Percentiles rank a stretch among this genome's conserved stretches.
These are phyloP conservation scores for Metarhizium robertsii DNA, from an alignment of 2,329 filamentous ascomycete genomes.

Conservation along the genomic window DNA sequence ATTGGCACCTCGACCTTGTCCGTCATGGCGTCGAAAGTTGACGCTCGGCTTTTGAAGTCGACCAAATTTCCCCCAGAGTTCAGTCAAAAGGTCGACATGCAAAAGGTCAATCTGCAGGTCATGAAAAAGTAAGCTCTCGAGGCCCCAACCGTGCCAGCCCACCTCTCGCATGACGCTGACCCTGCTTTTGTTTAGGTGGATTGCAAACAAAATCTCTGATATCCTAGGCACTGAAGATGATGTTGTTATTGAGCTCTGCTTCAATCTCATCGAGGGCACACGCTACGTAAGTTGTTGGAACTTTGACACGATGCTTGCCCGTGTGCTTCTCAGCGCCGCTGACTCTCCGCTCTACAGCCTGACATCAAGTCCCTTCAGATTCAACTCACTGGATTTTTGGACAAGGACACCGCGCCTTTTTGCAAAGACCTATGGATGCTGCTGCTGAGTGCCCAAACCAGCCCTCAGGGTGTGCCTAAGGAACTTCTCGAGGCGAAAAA, in stretches of 20 bases:
- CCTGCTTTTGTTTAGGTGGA: slow-evolving; percentile 60
- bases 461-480: slow-evolving; percentile 83
- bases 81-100: slow-evolving; percentile 91
- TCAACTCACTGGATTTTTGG: slow-evolving; percentile 87
- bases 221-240: slow-evolving; percentile 93
- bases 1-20: slow-evolving; percentile 6
- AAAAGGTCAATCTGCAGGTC: slow-evolving; percentile 92
- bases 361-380: slow-evolving; percentile 95
- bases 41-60: slow-evolving; percentile 79
- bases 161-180: slow-evolving; percentile 8
- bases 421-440: slow-evolving; percentile 93
- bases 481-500: slow-evolving; percentile 96
- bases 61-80: slow-evolving; percentile 95
- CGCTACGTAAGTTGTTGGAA: slow-evolving; percentile 49
- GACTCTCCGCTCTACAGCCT: slow-evolving; percentile 47
- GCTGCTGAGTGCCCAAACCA: slow-evolving; percentile 80
- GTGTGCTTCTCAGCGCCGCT: slow-evolving; percentile 22
- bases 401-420: slow-evolving; percentile 80
- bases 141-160: neutral
- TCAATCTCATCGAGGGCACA: slow-evolving; percentile 60
- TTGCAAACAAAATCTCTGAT: slow-evolving; percentile 75
- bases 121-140: slow-evolving; percentile 74
- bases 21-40: slow-evolving; percentile 72
- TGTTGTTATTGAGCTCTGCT: slow-evolving; percentile 81
- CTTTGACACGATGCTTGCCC: neutral